Conservation (phyloP, 2,329 filamentous ascomycete genomes). For the Colletotrichum sp. region DNA sequence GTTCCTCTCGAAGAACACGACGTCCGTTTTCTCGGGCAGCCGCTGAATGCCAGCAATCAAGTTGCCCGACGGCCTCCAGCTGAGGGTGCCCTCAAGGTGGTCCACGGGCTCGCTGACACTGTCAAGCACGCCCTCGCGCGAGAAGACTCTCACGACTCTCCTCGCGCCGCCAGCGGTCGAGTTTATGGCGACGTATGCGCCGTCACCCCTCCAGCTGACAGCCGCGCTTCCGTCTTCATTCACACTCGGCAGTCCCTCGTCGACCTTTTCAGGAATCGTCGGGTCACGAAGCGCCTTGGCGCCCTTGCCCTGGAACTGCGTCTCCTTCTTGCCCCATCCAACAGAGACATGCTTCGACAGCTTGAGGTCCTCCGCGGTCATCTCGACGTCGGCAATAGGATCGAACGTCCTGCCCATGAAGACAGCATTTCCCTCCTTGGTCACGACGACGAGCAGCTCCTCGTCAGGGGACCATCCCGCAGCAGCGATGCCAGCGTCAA, state of each 20-base stretch:
- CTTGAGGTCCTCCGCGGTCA: constrained; percentile 79
- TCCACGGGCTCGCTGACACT: constrained; percentile 96
- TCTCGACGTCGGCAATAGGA: constrained; percentile 74
- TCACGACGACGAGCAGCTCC: constrained; percentile 84
- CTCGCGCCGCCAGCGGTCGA: constrained; percentile 72
- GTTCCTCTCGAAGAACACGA: constrained; percentile 96
- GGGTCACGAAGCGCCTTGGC: constrained; percentile 88
- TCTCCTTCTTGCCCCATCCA: constrained; percentile 98
- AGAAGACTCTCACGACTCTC: constrained; percentile 87
- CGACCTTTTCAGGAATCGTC: constrained; percentile 91
- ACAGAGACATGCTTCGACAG: constrained; percentile 95
- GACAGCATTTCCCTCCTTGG: constrained; percentile 77
- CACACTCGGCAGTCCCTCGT: constrained; percentile 77
- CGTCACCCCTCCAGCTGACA: constrained; percentile 95
- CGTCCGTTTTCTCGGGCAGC: constrained; percentile 70
- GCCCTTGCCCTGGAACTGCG: constrained; percentile 92
- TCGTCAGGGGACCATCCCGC: constrained; percentile 96
- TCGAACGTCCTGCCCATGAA: constrained; percentile 96
- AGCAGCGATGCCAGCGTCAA: constrained; percentile 88
- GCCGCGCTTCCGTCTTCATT: constrained; percentile 74
- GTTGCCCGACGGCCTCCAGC: constrained; percentile 92
- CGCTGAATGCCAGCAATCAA: constrained; percentile 87
- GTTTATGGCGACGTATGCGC: constrained; percentile 88
- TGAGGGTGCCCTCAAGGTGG: constrained; percentile 83
- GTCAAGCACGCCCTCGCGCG: constrained; percentile 86